Evolutionary conservation across 2,329 filamentous ascomycete genomes (phyloP).

Genomic region (Lachnellula suecica): DNA sequence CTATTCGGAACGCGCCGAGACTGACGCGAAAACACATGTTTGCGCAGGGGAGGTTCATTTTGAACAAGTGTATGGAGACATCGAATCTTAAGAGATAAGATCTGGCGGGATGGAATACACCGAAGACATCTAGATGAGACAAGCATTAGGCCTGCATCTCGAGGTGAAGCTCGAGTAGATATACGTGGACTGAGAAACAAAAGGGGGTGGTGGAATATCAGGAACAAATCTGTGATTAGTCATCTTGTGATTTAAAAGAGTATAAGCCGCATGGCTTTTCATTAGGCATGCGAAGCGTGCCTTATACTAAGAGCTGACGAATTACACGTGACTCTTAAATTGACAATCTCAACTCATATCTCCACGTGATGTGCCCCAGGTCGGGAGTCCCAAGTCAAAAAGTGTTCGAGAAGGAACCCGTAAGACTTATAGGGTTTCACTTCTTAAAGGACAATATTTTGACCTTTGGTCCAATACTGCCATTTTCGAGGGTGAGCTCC

Average conservation of each 20-base stretch:
- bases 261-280: no score
- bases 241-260: no score
- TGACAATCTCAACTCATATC: not conserved
- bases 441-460: no score
- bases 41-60: slow-evolving; percentile 5
- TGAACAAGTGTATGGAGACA: slow-evolving; percentile 1
- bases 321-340: no score
- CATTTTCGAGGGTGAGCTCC: no score
- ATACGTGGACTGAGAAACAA: not conserved
- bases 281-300: no score
- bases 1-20: slow-evolving; percentile 28
- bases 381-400: not conserved
- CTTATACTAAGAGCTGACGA: no score
- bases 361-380: not conserved
- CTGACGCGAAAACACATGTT: slow-evolving; percentile 7
- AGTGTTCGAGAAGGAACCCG: not conserved
- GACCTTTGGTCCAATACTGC: no score
- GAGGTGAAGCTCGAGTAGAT: not conserved
- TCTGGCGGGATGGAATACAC: not conserved
- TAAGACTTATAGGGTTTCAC: no score
- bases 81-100: not conserved
- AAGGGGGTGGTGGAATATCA: not conserved
- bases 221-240: not conserved
- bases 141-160: slow-evolving; percentile 11
- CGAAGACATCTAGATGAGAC: slow-evolving; percentile 2